phyloP scores from a whole-genome alignment of 148 eudicot genomes.

The Diospyros kaki region DNA sequence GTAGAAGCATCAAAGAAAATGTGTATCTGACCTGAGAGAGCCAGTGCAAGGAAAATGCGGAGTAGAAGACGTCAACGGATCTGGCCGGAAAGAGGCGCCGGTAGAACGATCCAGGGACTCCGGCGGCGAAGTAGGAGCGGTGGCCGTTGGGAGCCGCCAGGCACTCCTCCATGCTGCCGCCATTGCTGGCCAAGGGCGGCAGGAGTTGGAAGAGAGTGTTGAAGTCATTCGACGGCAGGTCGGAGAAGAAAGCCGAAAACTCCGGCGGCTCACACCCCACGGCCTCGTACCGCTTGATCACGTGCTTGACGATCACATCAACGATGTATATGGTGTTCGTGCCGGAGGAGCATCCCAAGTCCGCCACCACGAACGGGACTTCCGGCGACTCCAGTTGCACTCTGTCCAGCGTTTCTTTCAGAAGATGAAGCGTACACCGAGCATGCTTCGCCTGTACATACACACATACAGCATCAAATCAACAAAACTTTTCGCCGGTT shows the following conservation, averaged over 20 bases:
- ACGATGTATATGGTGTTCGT: conserved; percentile 65
- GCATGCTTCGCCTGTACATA: conserved; percentile 75
- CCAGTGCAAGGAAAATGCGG: conserved; percentile 95
- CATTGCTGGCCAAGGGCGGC: conserved; percentile 44
- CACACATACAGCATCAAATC: not conserved
- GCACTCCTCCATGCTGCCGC: conserved; percentile 76
- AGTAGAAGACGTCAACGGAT: conserved; percentile 73
- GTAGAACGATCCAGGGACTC: conserved; percentile 84
- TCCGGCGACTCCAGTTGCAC: conserved; percentile 37
- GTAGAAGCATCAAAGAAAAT: no score
- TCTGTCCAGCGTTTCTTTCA: conserved; percentile 71
- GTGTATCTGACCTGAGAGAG: conserved; percentile 63
- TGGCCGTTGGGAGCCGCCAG: conserved; percentile 51
- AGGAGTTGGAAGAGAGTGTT: conserved; percentile 92
- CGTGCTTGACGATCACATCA: conserved; percentile 69
- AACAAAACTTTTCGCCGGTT: no score
- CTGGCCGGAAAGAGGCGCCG: conserved; percentile 74
- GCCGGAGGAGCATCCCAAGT: conserved; percentile 84
- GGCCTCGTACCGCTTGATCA: conserved; percentile 61
- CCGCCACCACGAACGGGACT: conserved; percentile 66
- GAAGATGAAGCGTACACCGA: conserved; percentile 78
- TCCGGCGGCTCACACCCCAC: conserved; percentile 57
- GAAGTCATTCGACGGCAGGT: conserved; percentile 92
- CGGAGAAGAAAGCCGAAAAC: conserved; percentile 85
- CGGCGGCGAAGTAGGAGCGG: conserved; percentile 82